phyloP scores from a whole-genome alignment of 495 filamentous ascomycete genomes.

The Neurospora tetraspora region DNA sequence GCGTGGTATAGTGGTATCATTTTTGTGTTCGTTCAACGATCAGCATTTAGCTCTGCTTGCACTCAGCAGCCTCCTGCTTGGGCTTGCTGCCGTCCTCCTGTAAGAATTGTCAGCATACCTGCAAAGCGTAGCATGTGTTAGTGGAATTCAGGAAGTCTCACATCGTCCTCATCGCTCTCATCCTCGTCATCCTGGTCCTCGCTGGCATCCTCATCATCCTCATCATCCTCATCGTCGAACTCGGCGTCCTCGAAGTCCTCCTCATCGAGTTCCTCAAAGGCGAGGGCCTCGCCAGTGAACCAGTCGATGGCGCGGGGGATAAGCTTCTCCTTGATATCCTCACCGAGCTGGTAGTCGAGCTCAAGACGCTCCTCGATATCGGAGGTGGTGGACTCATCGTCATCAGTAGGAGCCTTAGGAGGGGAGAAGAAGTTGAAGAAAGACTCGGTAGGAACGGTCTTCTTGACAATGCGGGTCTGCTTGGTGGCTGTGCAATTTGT shows the following conservation, averaged over 20 bases:
- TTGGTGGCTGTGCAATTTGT: constrained; percentile 67
- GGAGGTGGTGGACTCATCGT: constrained; percentile 66
- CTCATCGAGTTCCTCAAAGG: constrained; percentile 90
- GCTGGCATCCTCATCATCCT: constrained; percentile 65
- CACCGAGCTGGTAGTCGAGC: constrained; percentile 96
- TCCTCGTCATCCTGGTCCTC: constrained; percentile 83
- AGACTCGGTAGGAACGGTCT: constrained; percentile 94
- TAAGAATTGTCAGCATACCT: constrained; percentile 1
- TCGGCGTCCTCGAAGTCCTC: constrained; percentile 78
- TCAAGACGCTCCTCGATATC: constrained; percentile 98
- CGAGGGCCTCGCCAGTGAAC: constrained; percentile 98
- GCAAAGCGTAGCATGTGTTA: not conserved
- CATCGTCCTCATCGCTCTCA: constrained; percentile 84
- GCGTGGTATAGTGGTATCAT: not conserved
- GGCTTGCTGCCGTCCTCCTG: constrained; percentile 94
- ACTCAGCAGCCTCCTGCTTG: constrained; percentile 97
- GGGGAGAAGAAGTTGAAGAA: constrained; percentile 99
- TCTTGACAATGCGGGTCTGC: constrained; percentile 97
- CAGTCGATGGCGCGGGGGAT: constrained; percentile 98
- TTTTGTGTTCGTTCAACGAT: not conserved
- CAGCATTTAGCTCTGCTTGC: constrained; percentile 89
- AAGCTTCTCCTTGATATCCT: constrained; percentile 99
- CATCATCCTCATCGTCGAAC: constrained; percentile 88
- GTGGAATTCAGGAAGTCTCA: constrained; percentile 33
- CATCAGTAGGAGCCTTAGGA: constrained; percentile 71